These are phyloP conservation scores for Handroanthus guayacan DNA, from an alignment of 257 asterid genomes.

Conservation along the genomic window DNA sequence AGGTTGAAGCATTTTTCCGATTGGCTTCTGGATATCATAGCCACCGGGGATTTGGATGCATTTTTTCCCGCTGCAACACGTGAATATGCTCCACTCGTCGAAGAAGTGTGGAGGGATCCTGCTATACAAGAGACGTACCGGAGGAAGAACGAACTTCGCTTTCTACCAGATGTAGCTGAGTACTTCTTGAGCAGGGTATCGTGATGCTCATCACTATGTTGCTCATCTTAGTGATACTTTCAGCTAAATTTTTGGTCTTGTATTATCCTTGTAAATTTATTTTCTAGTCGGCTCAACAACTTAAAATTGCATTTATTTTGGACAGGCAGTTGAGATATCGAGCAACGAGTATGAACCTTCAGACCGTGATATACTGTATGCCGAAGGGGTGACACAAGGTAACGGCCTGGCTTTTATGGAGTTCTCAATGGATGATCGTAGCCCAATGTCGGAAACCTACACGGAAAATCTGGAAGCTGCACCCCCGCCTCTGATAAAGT, in stretches of 20 bases:
- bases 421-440: conserved; percentile 90
- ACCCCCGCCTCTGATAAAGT: conserved; percentile 84
- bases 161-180: conserved; percentile 90
- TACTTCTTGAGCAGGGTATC: conserved; percentile 91
- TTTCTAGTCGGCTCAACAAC: no score
- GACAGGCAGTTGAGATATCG: conserved; percentile 91
- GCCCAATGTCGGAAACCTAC: conserved; percentile 92
- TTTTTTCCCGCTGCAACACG: conserved; percentile 99
- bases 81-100: conserved; percentile 95
- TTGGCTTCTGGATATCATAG: conserved; percentile 95
- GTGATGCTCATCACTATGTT: not conserved
- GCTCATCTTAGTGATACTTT: not conserved
- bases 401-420: conserved; percentile 94
- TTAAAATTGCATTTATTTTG: not conserved
- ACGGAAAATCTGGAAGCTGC: conserved; percentile 76
- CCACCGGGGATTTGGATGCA: conserved; percentile 96
- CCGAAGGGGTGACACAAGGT: conserved; percentile 97
- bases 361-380: conserved; percentile 84
- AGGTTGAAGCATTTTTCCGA: conserved; percentile 91
- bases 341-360: conserved; percentile 96
- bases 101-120: conserved; percentile 95
- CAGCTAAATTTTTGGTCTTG: not conserved
- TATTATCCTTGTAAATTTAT: not conserved
- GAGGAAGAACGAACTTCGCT: conserved; percentile 85
- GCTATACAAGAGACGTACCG: conserved; percentile 86